These are phyloP conservation scores for Leccinellum albellum DNA, from an alignment of 768 basidiomycete genomes.

Conservation along the genomic window DNA sequence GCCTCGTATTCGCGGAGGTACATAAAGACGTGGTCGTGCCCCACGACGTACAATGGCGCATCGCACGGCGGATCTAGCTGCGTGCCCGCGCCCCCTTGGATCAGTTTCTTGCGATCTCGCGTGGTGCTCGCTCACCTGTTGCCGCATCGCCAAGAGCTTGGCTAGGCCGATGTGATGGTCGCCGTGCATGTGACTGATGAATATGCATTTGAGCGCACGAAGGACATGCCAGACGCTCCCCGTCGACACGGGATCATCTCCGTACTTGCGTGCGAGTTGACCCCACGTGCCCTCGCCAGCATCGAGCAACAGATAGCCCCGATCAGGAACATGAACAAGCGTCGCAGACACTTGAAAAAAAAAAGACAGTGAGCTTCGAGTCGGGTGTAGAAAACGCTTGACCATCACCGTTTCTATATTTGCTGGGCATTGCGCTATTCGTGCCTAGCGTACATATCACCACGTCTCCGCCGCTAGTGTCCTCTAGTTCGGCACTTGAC, in stretches of 20 bases:
- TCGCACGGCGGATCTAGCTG: constrained; percentile 63
- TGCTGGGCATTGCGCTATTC: constrained; percentile 79
- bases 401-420: constrained; percentile 76
- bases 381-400: constrained; percentile 8
- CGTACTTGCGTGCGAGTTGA: constrained; percentile 78
- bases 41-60: constrained; percentile 69
- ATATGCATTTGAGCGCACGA: constrained; percentile 73
- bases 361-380: not conserved
- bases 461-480: constrained; percentile 57
- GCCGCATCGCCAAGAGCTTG: constrained; percentile 67
- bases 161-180: constrained; percentile 89
- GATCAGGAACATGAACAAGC: constrained; percentile 67
- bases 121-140: constrained; percentile 53
- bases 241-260: constrained; percentile 37
- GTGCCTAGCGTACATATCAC: constrained; percentile 80
- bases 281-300: constrained; percentile 92
- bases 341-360: constrained; percentile 61
- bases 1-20: constrained; percentile 73
- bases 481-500: not conserved
- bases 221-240: constrained; percentile 55
- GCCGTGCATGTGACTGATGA: constrained; percentile 85
- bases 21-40: constrained; percentile 49
- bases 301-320: constrained; percentile 79
- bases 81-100: constrained; percentile 1
- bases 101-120: not conserved